Evolutionary conservation across 2,329 filamentous ascomycete genomes (phyloP), one percentile per base, ranked within the genome.

Genomic region (Colletotrichum coccodes): DNA sequence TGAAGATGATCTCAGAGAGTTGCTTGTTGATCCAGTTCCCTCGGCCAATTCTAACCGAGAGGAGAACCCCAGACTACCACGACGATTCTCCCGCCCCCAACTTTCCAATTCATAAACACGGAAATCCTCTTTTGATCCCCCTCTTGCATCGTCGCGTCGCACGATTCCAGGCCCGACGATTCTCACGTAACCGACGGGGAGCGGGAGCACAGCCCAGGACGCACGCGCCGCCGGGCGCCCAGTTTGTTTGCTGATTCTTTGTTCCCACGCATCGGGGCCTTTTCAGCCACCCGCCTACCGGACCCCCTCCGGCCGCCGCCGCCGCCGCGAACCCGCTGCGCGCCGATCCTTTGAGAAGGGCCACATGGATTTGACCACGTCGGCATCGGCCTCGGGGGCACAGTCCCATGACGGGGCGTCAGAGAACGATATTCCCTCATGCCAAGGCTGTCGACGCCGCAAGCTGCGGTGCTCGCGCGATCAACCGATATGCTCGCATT

Each of bases 381-480:
- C 61, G 34, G 54, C 32, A 21, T 42, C 54, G 23, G 36, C 6
- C n/a, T 30, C 30, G 11, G 60, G 52, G 30, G 34, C 46, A 12
- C 60, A 68, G 8, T 54, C 66, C 16, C 49, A 50, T 4, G 70
- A 71, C n/a, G 58, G 28, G 40, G 30, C 59, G 36, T 56, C 58
- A 12, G 72, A 72, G 26, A 54, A 40, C 40, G 72, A 74, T 34
- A 57, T 72, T 3, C 75, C 76, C 5, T 77, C 78, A 3, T 80
- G 78, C 68, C 73, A 78, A 58, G 75, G 76, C 4, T 80, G 78
- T 54, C 74, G 78, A 30, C 73, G 70, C 56, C 74, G 77, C 7
- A 80, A 80, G 71, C 72, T 80, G 40, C 75, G 73, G 57, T 80
- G 79, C 70, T 78, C 76, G n/a, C 72, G 77, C 26, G 77, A 80